phyloP scores from a whole-genome alignment of 306 rosid genomes.

The Dicorynia guianensis region DNA sequence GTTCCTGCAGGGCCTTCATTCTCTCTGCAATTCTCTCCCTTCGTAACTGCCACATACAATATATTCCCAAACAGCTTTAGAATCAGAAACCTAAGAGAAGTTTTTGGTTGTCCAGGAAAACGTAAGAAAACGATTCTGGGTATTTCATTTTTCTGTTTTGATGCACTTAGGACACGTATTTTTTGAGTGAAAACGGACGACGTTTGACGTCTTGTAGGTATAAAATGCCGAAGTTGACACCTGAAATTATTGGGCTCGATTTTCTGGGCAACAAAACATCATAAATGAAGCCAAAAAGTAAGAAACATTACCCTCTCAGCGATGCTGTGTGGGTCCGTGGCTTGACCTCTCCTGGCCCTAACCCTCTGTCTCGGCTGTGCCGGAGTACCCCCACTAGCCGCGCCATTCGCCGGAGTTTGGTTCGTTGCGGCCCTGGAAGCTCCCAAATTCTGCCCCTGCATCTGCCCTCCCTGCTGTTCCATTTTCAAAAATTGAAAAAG shows the following conservation, averaged over 20 bases:
- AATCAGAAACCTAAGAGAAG: neutral
- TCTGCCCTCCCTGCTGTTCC: conserved; percentile 44
- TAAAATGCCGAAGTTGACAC: conserved; percentile 35
- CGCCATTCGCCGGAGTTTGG: conserved; percentile 56
- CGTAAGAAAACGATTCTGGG: conserved; percentile 14
- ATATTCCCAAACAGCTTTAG: neutral
- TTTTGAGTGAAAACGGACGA: neutral
- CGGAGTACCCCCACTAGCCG: conserved; percentile 51
- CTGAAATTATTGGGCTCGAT: conserved; percentile 4
- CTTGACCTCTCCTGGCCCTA: conserved; percentile 96
- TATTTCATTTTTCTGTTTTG: neutral
- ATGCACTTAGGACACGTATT: neutral
- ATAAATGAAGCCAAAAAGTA: conserved; percentile 2
- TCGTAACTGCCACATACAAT: conserved; percentile 69
- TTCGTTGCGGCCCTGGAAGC: conserved; percentile 49
- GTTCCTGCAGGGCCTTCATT: conserved; percentile 96
- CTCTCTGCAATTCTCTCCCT: conserved; percentile 99
- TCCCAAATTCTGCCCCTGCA: conserved; percentile 61
- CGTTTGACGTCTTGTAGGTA: neutral
- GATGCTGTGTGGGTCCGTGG: conserved; percentile 98
- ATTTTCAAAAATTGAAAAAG: neutral
- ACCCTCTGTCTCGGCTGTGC: conserved; percentile 90
- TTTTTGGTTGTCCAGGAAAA: conserved; percentile 30
- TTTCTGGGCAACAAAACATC: conserved; percentile 45
- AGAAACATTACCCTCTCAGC: conserved; percentile 81